A percentile compares a stretch with the other conserved stretches of the same genome.
Evolutionary conservation across 2,329 filamentous ascomycete genomes (phyloP).

Genomic region (Rhinocladiella similis): DNA sequence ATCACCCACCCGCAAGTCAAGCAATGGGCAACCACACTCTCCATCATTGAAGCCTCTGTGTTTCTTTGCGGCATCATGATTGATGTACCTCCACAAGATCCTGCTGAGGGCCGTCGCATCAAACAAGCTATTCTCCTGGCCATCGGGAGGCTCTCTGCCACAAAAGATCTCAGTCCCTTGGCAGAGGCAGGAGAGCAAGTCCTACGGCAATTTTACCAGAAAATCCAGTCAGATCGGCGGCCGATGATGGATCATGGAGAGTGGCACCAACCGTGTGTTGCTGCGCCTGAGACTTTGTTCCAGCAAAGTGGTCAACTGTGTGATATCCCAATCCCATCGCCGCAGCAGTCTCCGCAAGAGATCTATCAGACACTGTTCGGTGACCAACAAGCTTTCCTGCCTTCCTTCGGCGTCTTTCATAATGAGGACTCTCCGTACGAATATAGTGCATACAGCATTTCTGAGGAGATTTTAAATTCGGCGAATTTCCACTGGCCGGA

Average conservation of each 20-base stretch:
- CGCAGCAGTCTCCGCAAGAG: neutral
- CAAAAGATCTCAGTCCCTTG: neutral
- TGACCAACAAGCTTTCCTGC: neutral
- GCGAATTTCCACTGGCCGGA: no score
- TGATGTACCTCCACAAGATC: neutral
- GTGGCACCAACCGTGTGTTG: neutral
- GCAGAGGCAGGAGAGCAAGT: slow-evolving; percentile 2
- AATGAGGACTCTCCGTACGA: no score
- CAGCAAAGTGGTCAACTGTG: neutral
- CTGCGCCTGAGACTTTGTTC: neutral
- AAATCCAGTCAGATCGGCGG: neutral
- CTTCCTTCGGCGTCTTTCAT: neutral
- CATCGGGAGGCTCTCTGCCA: neutral
- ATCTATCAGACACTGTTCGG: neutral
- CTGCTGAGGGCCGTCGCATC: neutral
- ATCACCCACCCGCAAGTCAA: neutral
- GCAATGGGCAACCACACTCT: slow-evolving; percentile 1
- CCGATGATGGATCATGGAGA: neutral
- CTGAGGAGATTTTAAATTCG: no score
- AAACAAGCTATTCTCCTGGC: neutral
- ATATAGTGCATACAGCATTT: no score
- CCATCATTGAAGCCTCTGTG: slow-evolving; percentile 6
- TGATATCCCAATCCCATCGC: neutral
- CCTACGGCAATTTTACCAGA: slow-evolving; percentile 3
- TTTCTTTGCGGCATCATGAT: slow-evolving; percentile 9